Conservation (phyloP, 805 yeast species). For the Sugiyamaella americana region DNA sequence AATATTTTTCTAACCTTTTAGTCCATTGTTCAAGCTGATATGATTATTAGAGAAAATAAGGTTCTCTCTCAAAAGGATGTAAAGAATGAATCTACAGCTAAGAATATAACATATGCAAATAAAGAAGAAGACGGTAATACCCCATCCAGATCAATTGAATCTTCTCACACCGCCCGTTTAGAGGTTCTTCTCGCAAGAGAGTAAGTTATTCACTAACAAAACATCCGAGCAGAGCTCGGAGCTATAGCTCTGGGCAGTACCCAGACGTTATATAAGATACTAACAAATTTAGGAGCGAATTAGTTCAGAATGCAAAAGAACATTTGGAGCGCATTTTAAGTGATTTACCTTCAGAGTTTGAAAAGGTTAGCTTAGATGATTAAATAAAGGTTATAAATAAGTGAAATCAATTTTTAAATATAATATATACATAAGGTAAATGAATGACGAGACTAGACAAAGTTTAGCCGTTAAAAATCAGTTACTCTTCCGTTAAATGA, state of each 20-base stretch:
- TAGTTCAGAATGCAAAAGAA: background rate
- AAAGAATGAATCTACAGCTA: no score
- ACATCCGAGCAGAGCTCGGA: background rate
- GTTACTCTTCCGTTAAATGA: constrained; percentile 95
- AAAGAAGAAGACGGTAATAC: background rate
- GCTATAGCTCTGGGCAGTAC: no score
- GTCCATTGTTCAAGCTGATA: background rate
- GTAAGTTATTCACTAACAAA: background rate
- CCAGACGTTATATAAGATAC: background rate
- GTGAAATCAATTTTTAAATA: no score
- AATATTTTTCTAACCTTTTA: background rate
- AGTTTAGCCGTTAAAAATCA: constrained; percentile 62
- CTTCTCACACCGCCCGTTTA: background rate
- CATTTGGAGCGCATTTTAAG: background rate
- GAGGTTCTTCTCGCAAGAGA: background rate
- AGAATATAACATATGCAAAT: no score
- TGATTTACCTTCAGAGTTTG: background rate
- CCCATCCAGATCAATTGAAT: background rate
- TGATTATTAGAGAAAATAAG: background rate
- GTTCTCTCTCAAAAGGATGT: background rate
- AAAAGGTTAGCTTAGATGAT: background rate
- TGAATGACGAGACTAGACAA: no score
- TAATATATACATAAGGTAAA: no score
- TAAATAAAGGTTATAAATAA: no score
- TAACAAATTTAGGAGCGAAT: background rate